Evolutionary conservation across 1,139 yeast genomes (phyloP).

Genomic region (Magnusiomyces tetraspermus): DNA sequence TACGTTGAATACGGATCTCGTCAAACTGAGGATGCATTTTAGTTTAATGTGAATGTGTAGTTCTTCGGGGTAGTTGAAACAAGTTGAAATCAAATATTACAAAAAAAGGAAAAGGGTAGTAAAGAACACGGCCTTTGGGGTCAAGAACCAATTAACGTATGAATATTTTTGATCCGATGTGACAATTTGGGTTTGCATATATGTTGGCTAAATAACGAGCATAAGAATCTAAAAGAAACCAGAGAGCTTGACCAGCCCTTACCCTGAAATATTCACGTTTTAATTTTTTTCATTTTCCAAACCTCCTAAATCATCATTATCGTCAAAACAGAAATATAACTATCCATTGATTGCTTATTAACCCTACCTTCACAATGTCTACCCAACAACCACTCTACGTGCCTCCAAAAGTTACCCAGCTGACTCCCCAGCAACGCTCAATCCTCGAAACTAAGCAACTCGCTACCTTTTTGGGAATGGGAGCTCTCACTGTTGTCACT

Average conservation of each 20-base stretch:
- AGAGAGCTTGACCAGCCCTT: no score
- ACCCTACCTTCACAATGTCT: slow-evolving; percentile 4
- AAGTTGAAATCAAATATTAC: neutral
- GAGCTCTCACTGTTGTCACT: slow-evolving; percentile 60
- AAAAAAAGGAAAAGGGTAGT: no score
- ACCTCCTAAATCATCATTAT: no score
- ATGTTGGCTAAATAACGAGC: no score
- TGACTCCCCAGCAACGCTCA: slow-evolving; percentile 6
- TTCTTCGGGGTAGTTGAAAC: neutral
- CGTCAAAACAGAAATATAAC: no score
- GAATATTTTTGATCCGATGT: no score
- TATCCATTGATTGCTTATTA: neutral
- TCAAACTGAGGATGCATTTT: slow-evolving; percentile 26
- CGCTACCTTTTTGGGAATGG: slow-evolving; percentile 61
- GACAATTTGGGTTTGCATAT: no score
- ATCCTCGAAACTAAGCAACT: slow-evolving; percentile 42
- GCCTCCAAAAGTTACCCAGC: slow-evolving; percentile 8
- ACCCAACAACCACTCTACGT: slow-evolving; percentile 8
- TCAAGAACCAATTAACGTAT: no score
- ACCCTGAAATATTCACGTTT: no score
- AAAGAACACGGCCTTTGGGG: no score
- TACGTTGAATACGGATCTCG: slow-evolving; percentile 23
- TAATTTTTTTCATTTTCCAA: no score
- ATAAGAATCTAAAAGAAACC: no score
- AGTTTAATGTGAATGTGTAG: neutral